phyloP scores from a whole-genome alignment of 2,329 filamentous ascomycete genomes.

The Aureobasidium leucospermi region DNA sequence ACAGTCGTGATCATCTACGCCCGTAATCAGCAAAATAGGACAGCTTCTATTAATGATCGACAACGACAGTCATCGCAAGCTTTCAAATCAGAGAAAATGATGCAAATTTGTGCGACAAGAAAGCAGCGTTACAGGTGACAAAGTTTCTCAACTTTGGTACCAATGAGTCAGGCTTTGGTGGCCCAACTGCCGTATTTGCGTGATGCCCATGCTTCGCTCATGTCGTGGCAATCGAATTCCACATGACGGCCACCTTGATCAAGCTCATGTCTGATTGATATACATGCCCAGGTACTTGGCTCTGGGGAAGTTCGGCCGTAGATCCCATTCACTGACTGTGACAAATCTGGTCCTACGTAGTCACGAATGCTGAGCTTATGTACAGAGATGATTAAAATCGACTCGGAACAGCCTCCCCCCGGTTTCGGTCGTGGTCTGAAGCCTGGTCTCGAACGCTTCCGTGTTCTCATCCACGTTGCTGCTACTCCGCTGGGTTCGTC shows the following conservation, averaged over 20 bases:
- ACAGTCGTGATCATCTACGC: conserved; percentile 1
- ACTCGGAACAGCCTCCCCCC: not conserved
- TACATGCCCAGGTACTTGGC: not conserved
- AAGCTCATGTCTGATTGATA: conserved; percentile 5
- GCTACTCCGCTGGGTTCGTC: not conserved
- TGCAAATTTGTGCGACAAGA: not conserved
- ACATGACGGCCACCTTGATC: not conserved
- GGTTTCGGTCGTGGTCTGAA: not conserved
- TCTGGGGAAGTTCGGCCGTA: conserved; percentile 3
- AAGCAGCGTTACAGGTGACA: not conserved
- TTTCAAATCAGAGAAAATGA: not conserved
- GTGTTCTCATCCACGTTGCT: not conserved
- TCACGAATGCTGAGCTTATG: not conserved
- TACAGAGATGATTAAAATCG: not conserved
- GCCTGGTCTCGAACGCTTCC: conserved; percentile 9
- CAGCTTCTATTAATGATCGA: not conserved
- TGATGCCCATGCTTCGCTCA: not conserved
- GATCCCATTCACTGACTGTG: not conserved
- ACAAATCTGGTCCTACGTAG: conserved; percentile 5
- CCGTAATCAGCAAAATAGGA: not conserved
- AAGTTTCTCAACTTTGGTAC: not conserved
- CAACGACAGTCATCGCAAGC: conserved; percentile 1
- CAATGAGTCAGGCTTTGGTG: not conserved
- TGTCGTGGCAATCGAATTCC: not conserved
- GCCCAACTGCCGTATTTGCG: not conserved